Percentiles rank a stretch among this genome's conserved stretches.
These are phyloP conservation scores for Azolla pinnata DNA, from an alignment of 75 land plant genomes.

Conservation along the genomic window DNA sequence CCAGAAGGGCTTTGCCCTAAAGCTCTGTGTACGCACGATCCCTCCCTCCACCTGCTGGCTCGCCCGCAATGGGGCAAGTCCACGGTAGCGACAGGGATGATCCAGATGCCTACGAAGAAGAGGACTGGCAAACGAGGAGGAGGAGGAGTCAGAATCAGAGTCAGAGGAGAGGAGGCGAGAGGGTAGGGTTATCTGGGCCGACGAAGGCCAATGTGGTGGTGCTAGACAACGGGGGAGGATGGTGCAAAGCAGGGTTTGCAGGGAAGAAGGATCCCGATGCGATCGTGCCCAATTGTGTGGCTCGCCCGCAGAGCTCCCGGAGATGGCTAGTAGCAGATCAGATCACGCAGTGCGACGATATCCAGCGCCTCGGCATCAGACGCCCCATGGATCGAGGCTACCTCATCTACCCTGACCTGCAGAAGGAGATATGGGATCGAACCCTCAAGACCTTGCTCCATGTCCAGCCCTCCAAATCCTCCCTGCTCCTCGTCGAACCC, in stretches of 20 bases:
- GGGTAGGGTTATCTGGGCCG: no score
- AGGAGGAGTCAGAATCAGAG: no score
- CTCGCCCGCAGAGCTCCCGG: slow-evolving; percentile 53
- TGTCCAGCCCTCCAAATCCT: slow-evolving; percentile 36
- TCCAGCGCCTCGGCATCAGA: slow-evolving; percentile 62
- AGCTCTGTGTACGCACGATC: no score
- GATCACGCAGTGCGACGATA: slow-evolving; percentile 34
- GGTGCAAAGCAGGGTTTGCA: slow-evolving; percentile 74
- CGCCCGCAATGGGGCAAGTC: no score
- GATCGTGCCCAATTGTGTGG: slow-evolving; percentile 76
- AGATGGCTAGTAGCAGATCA: slow-evolving; percentile 61
- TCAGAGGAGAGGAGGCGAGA: no score
- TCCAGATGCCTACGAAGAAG: no score
- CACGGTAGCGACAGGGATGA: no score
- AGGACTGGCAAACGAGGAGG: no score
- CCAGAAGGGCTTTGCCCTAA: no score
- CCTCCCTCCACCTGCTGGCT: no score
- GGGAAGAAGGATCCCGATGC: slow-evolving; percentile 62
- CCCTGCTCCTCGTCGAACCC: slow-evolving; percentile 66
- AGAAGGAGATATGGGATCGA: slow-evolving; percentile 77
- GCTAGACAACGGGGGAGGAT: slow-evolving; percentile 89
- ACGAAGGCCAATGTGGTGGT: no score
- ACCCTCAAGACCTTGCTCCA: slow-evolving; percentile 55
- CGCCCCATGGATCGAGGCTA: slow-evolving; percentile 89
- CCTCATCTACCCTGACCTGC: slow-evolving; percentile 66